Conservation (phyloP, 768 basidiomycete species). For the Trametes coccinea region DNA sequence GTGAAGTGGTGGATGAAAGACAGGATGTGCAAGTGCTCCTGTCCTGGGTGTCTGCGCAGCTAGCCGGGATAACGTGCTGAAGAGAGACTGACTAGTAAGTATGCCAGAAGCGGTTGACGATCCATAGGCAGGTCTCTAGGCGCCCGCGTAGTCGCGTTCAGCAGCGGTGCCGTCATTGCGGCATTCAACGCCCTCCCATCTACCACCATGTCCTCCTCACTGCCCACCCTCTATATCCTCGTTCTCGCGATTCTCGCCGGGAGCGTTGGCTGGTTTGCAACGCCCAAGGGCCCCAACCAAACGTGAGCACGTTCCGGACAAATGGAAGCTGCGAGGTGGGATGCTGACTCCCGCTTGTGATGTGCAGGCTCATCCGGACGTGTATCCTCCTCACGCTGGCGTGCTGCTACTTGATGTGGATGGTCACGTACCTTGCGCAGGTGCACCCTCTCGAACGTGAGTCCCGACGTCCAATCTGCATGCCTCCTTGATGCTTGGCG, state of each 20-base stretch:
- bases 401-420: slow-evolving; percentile 95
- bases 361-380: slow-evolving; percentile 76
- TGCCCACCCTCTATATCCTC: slow-evolving; percentile 70
- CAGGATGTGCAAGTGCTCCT: too few relatives aligned
- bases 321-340: not conserved
- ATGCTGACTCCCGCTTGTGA: not conserved
- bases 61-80: too few relatives aligned
- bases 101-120: too few relatives aligned
- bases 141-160: not conserved
- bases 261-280: slow-evolving; percentile 61
- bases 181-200: not conserved
- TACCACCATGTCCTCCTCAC: slow-evolving; percentile 60
- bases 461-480: not conserved
- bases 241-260: slow-evolving; percentile 66
- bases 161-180: not conserved
- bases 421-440: slow-evolving; percentile 95
- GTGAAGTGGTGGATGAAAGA: too few relatives aligned
- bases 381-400: slow-evolving; percentile 73
- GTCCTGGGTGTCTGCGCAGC: too few relatives aligned
- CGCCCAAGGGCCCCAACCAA: slow-evolving; percentile 88
- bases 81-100: too few relatives aligned
- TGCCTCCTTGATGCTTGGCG: not conserved
- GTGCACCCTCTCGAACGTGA: slow-evolving; percentile 85
- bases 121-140: not conserved
- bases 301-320: slow-evolving; percentile 55